phyloP scores from a whole-genome alignment of 805 yeast genomes.

The Wickerhamomyces rabaulensis region DNA sequence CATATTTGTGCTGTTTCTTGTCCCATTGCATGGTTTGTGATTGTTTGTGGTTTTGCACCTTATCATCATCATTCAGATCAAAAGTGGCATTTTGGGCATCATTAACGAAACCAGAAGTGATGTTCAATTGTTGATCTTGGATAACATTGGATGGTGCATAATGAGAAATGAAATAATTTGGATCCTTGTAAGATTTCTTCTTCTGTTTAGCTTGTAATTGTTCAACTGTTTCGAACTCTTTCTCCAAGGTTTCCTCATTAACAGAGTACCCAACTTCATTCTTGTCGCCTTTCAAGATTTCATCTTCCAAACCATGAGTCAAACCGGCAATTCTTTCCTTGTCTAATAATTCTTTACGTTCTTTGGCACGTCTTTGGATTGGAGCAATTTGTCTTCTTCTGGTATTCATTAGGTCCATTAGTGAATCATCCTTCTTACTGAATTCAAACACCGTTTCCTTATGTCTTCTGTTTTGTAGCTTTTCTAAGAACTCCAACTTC shows the following conservation, averaged over 20 bases:
- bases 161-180: constrained; percentile 77
- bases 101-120: constrained; percentile 61
- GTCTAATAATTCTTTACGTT: constrained; percentile 60
- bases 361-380: constrained; percentile 72
- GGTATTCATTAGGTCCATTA: constrained; percentile 78
- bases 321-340: constrained; percentile 74
- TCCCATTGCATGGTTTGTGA: constrained; percentile 82
- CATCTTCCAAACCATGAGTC: constrained; percentile 69
- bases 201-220: constrained; percentile 11
- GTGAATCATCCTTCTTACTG: constrained; percentile 57
- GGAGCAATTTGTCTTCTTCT: constrained; percentile 88
- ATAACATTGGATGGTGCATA: constrained; percentile 77
- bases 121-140: constrained; percentile 74
- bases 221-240: constrained; percentile 35
- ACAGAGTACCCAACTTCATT: constrained; percentile 46
- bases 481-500: constrained; percentile 65
- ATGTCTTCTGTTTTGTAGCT: constrained; percentile 59
- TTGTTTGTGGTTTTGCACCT: constrained; percentile 61
- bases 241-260: constrained; percentile 32
- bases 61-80: constrained; percentile 77
- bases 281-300: constrained; percentile 49
- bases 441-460: constrained; percentile 96
- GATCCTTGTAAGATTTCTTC: constrained; percentile 64
- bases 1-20: constrained; percentile 83
- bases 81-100: constrained; percentile 85